Evolutionary conservation across 257 asterid species (phyloP).

Genomic region (Gentiana dahurica): DNA sequence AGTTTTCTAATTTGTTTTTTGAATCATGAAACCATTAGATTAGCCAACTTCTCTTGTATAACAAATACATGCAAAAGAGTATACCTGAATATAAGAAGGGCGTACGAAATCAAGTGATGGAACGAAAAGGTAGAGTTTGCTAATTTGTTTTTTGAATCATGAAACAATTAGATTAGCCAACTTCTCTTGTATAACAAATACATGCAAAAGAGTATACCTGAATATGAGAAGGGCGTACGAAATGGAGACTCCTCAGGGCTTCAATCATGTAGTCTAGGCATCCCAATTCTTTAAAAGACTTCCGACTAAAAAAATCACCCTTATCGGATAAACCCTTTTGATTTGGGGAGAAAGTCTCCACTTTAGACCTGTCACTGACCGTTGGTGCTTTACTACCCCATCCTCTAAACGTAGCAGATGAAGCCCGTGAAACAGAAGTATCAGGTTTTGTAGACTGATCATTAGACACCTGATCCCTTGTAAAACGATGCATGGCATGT

Average conservation of each 20-base stretch:
- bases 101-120: too few relatives aligned
- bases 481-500: background rate
- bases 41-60: too few relatives aligned
- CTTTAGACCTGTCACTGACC: conserved; percentile 24
- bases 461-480: conserved; percentile 14
- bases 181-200: too few relatives aligned
- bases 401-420: conserved; percentile 42
- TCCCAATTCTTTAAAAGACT: conserved; percentile 72
- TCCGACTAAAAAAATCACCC: conserved; percentile 64
- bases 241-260: conserved; percentile 50
- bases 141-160: too few relatives aligned
- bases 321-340: conserved; percentile 30
- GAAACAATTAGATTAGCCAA: too few relatives aligned
- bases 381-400: conserved; percentile 55
- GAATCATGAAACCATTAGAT: too few relatives aligned
- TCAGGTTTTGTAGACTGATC: conserved; percentile 16
- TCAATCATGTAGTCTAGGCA: conserved; percentile 60
- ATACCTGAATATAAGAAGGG: too few relatives aligned
- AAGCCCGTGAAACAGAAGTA: conserved; percentile 28
- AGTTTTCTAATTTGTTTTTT: too few relatives aligned
- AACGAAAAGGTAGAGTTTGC: too few relatives aligned
- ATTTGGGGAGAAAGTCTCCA: conserved; percentile 27
- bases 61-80: too few relatives aligned
- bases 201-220: conserved; percentile 40
- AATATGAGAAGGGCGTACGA: conserved; percentile 73